Conservation (phyloP, 306 rosid genomes). For the Vachellia collinsii region DNA sequence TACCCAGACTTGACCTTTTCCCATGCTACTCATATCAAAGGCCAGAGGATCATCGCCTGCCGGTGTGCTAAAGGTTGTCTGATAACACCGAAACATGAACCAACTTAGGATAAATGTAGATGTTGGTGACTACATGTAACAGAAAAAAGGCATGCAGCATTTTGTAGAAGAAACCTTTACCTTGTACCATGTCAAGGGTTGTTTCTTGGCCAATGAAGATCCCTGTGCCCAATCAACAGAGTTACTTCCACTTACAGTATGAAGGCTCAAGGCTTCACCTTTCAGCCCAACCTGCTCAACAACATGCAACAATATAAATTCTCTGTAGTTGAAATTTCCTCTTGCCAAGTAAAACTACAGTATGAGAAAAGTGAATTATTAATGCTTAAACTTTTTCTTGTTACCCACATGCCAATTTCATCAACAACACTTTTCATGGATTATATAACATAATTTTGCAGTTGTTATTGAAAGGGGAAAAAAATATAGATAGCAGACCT, state of each 20-base stretch:
- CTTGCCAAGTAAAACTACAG: background rate
- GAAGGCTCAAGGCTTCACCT: constrained; percentile 66
- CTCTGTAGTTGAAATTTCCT: background rate
- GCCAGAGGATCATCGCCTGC: constrained; percentile 79
- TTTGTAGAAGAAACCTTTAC: constrained; percentile 43
- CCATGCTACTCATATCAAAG: constrained; percentile 93
- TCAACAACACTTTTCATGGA: background rate
- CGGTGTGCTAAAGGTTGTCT: constrained; percentile 78
- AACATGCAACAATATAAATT: constrained; percentile 27
- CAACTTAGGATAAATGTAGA: constrained; percentile 11
- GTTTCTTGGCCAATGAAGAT: constrained; percentile 59
- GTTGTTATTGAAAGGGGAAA: background rate
- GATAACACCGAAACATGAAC: constrained; percentile 35
- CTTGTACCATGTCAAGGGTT: constrained; percentile 95
- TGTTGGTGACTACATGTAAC: constrained; percentile 13
- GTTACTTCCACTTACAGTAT: constrained; percentile 73
- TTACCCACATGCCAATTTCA: background rate
- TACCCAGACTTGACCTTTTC: constrained; percentile 90
- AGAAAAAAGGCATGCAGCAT: constrained; percentile 6
- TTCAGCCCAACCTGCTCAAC: too few species aligned
- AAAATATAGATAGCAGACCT: constrained; percentile 56
- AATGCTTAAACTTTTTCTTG: background rate
- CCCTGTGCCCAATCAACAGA: constrained; percentile 86
- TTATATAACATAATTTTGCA: background rate
- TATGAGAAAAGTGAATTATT: background rate